Base-by-base conservation (phyloP, 2,329 filamentous ascomycete species). In the Chrysoporthe austroafricana region DNA sequence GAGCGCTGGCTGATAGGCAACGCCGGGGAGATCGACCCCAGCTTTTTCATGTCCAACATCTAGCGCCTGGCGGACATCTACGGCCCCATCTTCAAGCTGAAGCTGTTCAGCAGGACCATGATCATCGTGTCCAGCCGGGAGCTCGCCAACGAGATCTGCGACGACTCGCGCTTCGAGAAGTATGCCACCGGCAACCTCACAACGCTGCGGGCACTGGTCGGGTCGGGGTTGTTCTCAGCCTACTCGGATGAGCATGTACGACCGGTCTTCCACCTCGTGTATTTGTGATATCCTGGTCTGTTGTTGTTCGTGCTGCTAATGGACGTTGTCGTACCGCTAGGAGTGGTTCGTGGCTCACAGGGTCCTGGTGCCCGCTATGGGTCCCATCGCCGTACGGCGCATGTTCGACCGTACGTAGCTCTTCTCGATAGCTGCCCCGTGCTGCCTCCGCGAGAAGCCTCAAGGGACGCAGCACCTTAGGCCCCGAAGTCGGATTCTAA, bases 81-180 rank as follows among this genome's bases (percentile, higher is more conserved):
- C 62, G 71, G 71, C n/a, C 68, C 71, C 32, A 72, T 71, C 56
- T 71, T 62, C 58, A 62, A 61, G 43, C 70, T 72, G 43, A 68
- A 67, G 54, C 70, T 72, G 26, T 72, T 73, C 60, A 74, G 73
- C 62, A 73, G 76, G 68, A 72, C 72, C 43, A 68, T 85, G 72
- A 81, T 85, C 71, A 77, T 83, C 16, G 71, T 77, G 58, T 85
- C 85, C 72, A 83, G 84, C 74, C 84, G 82, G 74, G 73, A 77
- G 52, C 81, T 81, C 65, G 74, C 84, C 26, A 67, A 73, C 43
- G 78, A 74, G 60, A 71, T 73, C 21, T 78, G 76, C 62, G 73
- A 77, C 60, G 71, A 72, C 8, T 48, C 59, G 14, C 65, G 64
- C 4, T 72, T 67, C 50, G 70, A 72, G 43, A 72, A 72, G 66